Evolutionary conservation across 306 rosid genomes (phyloP), one percentile per base, ranked within the genome.

Genomic region (Bauhinia variegata): DNA sequence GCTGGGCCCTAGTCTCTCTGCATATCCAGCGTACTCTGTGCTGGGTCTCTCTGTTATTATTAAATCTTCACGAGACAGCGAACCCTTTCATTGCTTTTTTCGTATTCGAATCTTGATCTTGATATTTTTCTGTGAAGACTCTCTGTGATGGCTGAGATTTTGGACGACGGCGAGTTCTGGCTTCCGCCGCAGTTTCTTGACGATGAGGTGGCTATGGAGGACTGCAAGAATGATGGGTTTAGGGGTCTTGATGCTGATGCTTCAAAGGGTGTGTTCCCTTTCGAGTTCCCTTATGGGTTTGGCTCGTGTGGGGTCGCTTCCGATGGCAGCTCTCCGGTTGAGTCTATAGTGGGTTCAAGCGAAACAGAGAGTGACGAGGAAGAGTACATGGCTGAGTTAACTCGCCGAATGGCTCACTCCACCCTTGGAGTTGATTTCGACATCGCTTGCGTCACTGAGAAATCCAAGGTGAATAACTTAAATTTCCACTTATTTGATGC

Each of bases 361-460:
- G 96, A 89, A 59, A 84, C 97, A 0, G 96, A 89, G 81, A 89
- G 95, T 36, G 93, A 84, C 12, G 96, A 68, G 54, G 97, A 86
- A 8, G 93, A 91, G 0, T 86, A 75, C 49, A 67, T 92, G 18
- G 78, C 85, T 9, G 92, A 83, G 5, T 79, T 92, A 56, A 77
- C 92, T 18, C 88, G 81, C 13, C 89, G 31, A 5, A 55, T 87
- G 73, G 81, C 91, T 41, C 85, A 62, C 23, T 83, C 95, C 0
- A 51, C 84, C 2, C 81, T 88, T 1, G 78, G 65, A 4, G 65
- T 60, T n/a, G 79, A 58, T 48, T 39, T 51, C 41, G 68, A 63
- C 65, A 13, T 16, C 5, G 55, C 4, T 43, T 72, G 66, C 30
- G 54, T 30, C 10, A 43, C 54, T 4, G 68, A 64, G 4, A 74